These are phyloP conservation scores for Sindora glabra DNA, from an alignment of 306 rosid species.

Conservation along the genomic window DNA sequence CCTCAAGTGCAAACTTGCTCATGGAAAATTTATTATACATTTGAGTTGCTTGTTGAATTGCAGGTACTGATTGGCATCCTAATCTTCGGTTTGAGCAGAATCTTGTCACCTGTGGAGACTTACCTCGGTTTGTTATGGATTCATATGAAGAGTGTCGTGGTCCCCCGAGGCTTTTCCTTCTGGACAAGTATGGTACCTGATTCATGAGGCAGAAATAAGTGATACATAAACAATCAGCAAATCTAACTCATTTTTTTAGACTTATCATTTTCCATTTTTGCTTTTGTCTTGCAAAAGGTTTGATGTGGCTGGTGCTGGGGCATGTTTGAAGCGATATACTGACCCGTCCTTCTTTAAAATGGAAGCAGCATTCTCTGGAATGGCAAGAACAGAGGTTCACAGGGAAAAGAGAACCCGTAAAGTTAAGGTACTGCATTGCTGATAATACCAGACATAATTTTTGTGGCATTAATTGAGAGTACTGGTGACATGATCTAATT, in stretches of 20 bases:
- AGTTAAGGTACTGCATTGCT: conserved; percentile 51
- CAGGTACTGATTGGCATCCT: conserved; percentile 95
- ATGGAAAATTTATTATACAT: not conserved
- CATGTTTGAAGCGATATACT: conserved; percentile 91
- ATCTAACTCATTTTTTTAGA: conserved; percentile 11
- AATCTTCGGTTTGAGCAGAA: conserved; percentile 56
- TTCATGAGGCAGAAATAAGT: conserved; percentile 2
- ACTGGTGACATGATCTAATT: not conserved
- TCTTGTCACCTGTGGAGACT: conserved; percentile 66
- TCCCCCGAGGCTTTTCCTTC: conserved; percentile 82
- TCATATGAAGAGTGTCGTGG: conserved; percentile 92
- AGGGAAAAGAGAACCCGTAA: conserved; percentile 62
- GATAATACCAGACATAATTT: not conserved
- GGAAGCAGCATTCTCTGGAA: conserved; percentile 39
- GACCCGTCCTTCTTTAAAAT: conserved; percentile 86
- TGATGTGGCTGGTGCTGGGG: conserved; percentile 97
- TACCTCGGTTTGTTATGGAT: conserved; percentile 94
- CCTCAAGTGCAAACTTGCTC: not conserved
- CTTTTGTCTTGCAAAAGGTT: conserved; percentile 53
- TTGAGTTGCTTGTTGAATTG: conserved; percentile 17
- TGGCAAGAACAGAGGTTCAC: conserved; percentile 27
- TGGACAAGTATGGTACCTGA: conserved; percentile 73
- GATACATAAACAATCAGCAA: not conserved
- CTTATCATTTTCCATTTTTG: not conserved
- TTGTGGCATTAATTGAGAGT: not conserved